Evolutionary conservation across 176 grass and related monocot species (phyloP), one percentile per base, ranked within the genome.

Genomic region (Cocos nucifera): DNA sequence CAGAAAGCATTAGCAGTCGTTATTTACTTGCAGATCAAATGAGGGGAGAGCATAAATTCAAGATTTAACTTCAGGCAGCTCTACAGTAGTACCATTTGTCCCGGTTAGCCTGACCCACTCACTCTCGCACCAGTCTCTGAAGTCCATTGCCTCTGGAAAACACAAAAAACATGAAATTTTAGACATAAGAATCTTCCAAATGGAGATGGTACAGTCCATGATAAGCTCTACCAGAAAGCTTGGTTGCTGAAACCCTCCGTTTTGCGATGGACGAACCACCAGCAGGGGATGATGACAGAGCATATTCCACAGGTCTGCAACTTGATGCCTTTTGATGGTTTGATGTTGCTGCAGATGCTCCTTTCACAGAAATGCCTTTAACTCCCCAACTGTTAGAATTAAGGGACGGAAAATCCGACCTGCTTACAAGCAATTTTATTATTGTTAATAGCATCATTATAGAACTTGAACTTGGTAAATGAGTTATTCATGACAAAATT

Each of bases 91-190:
- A 99, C 94, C 94, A 69, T 68, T 81, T 27, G 79, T 99, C 72
- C 94, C 88, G 17, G 88, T 99, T 22, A 99, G 87, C 73, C 62
- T 86, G 53, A 21, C 8, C 94, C 94, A 93, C 82, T 99, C 88
- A 63, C 77, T 79, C 57, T 83, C 82, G 0, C 77, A 89, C 94
- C 94, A 99, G 60, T 83, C 78, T 53, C 79, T 73, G 76, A 99
- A 99, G 72, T 93, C 94, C 77, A 89, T 74, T 71, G 94, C 94
- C 67, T 99, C 94, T 99, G 85, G 48, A 6, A 29, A 6, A 6
- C 0, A 29, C 0, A 6, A 44, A 32, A 61, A 66, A 44, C 12
- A 12, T 14, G 17, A 62, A 30, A 12, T 30, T 17, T 82, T 67
- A 85, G 69, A 12, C 35, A 44, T 0, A 44, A 12, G 10, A 44